Base-by-base conservation (phyloP, 306 rosid species). In the Fragaria iinumae region DNA sequence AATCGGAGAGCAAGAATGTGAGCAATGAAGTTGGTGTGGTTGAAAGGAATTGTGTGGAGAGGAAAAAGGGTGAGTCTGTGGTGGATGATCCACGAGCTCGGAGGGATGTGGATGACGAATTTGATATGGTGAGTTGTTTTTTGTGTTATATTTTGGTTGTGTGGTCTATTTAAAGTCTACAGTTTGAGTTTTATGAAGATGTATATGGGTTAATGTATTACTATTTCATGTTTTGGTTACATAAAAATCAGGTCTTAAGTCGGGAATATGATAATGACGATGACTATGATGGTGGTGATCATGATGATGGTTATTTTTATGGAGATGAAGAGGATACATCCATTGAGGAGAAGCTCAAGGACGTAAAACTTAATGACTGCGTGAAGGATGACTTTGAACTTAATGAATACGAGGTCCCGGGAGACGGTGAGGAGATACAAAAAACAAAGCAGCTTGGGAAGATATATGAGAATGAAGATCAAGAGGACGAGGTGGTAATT, bases 21-120 rank as follows among this genome's bases (percentile, higher is more conserved):
- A 79, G 44, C 14, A 67, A 63, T 44, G 68, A 49, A 76, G 69
- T 71, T 32, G 76, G 69, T 53, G 84, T 57, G 47, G 76, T 45
- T 43, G 25, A 59, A 55, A 75, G 59, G 49, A 57, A 43, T 59
- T 20, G 17, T 14, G 32, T 68, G 32, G 74, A 50, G 14, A 64
- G 59, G 5, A 82, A 41, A 56, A 86, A 32, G 7, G 48, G 45
- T 23, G 75, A 73, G 44, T 75, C 65, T 69, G 77, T 23, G 17
- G 81, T 18, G 59, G 91, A 89, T 72, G 83, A 88, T 82, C 87
- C 88, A 72, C 87, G 94, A 69, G 84, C 72, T 53, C 86, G 80
- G 39, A 91, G 93, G 21, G 82, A 86, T 72, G 83, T 95, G 84
- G 99, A 92, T 73, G 97, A 88, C 25, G 93, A 90, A 78, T 95